Conservation (phyloP, 2,329 filamentous ascomycete genomes). For the Aspergillus tubingensis region DNA sequence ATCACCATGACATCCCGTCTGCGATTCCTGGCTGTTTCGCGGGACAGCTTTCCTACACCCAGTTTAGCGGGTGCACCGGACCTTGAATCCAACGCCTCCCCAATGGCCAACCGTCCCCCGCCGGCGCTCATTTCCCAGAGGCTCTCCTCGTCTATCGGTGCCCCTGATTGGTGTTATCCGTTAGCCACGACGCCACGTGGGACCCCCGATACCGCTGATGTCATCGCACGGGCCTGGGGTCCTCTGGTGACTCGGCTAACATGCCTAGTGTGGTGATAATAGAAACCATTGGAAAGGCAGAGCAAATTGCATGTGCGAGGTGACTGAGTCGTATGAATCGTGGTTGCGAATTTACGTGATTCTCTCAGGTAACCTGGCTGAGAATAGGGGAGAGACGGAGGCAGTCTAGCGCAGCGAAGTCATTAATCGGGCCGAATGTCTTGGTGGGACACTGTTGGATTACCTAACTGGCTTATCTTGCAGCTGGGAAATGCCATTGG, state of each 20-base stretch:
- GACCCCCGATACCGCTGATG: background rate
- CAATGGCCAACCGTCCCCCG: background rate
- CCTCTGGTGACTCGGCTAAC: background rate
- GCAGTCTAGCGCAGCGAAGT: background rate
- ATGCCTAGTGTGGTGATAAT: background rate
- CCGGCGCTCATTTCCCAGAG: background rate
- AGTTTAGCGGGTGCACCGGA: background rate
- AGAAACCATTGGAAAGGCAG: background rate
- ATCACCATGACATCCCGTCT: background rate
- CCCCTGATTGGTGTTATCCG: background rate
- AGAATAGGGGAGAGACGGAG: background rate
- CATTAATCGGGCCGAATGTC: background rate
- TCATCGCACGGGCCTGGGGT: background rate
- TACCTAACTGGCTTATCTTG: background rate
- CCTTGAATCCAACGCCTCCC: background rate
- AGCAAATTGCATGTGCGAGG: background rate
- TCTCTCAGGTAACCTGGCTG: background rate
- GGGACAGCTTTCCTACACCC: background rate
- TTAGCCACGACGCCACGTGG: slow-evolving; percentile 6
- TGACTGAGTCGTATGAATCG: no score
- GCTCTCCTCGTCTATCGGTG: background rate
- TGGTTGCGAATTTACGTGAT: background rate
- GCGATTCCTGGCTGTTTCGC: background rate
- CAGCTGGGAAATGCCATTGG: background rate
- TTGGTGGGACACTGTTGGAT: background rate